These are phyloP conservation scores for Trichoderma asperelloides DNA, from an alignment of 495 filamentous ascomycete species.

Conservation along the genomic window DNA sequence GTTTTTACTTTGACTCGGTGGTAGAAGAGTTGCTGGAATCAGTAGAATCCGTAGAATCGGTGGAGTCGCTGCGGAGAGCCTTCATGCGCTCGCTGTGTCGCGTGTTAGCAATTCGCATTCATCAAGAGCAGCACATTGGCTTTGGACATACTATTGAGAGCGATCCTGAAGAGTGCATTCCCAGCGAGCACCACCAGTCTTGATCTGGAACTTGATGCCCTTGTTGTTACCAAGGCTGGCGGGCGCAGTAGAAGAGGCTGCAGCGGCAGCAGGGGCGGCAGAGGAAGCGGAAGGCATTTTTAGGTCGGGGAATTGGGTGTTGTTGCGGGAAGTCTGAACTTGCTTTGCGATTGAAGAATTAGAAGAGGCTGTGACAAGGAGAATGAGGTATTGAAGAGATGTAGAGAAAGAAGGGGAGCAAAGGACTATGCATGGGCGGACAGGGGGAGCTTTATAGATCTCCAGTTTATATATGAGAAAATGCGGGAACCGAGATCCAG, in stretches of 20 bases:
- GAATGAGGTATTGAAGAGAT: background rate
- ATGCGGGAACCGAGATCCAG: background rate
- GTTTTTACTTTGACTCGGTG: background rate
- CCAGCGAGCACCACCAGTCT: conserved; percentile 29
- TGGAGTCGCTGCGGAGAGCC: conserved; percentile 14
- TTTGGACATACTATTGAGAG: conserved; percentile 28
- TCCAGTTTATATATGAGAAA: background rate
- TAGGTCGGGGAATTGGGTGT: background rate
- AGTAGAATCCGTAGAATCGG: conserved; percentile 15
- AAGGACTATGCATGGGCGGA: background rate
- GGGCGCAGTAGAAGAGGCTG: background rate
- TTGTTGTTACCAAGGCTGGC: conserved; percentile 17
- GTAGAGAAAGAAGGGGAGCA: background rate
- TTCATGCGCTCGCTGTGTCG: conserved; percentile 28
- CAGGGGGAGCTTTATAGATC: background rate
- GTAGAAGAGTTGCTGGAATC: conserved; percentile 12
- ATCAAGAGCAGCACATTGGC: background rate
- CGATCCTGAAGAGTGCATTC: conserved; percentile 34
- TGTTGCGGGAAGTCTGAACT: background rate
- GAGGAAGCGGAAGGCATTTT: background rate
- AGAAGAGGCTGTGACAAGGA: background rate
- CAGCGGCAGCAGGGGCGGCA: background rate
- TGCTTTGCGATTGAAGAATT: background rate
- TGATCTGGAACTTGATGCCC: conserved; percentile 35
- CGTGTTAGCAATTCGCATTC: conserved; percentile 10